A percentile compares a stretch with the other conserved stretches of the same genome.
Evolutionary conservation across 306 rosid genomes (phyloP).

Genomic region (Vigna radiata): DNA sequence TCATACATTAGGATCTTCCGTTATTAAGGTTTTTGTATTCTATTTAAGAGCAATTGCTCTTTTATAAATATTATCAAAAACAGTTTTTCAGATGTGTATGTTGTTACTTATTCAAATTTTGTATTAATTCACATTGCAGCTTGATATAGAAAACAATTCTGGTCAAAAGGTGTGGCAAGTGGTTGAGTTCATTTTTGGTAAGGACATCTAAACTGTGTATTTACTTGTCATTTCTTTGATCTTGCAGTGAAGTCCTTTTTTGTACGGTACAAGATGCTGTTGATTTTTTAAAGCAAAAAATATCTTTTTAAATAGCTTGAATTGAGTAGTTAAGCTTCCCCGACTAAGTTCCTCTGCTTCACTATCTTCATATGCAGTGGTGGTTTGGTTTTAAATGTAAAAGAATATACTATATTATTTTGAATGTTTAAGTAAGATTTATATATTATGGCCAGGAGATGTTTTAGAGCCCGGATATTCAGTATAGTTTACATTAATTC

Average conservation of each 20-base stretch:
- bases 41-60: no score
- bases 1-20: no score
- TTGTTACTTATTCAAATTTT: slow-evolving; percentile 28
- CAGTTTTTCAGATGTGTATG: not conserved
- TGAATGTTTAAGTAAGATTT: not conserved
- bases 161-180: slow-evolving; percentile 87
- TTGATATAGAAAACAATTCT: slow-evolving; percentile 77
- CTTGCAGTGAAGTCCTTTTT: slow-evolving; percentile 19
- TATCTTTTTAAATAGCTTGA: slow-evolving; percentile 10
- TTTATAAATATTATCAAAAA: no score
- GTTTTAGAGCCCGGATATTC: not conserved
- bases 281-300: slow-evolving; percentile 13
- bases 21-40: no score
- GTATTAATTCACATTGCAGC: slow-evolving; percentile 64
- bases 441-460: not conserved
- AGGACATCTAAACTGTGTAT: slow-evolving; percentile 44
- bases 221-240: slow-evolving; percentile 17
- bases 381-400: not conserved
- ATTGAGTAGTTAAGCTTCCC: slow-evolving; percentile 26
- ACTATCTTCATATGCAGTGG: slow-evolving; percentile 18
- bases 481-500: not conserved
- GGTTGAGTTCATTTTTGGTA: slow-evolving; percentile 88
- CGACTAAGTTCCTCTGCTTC: slow-evolving; percentile 22
- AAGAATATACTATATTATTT: slow-evolving; percentile 1
- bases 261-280: slow-evolving; percentile 27